Evolutionary conservation across 345 rosid species (phyloP), one percentile per base, ranked within the genome.

Genomic region (Linum tenue): DNA sequence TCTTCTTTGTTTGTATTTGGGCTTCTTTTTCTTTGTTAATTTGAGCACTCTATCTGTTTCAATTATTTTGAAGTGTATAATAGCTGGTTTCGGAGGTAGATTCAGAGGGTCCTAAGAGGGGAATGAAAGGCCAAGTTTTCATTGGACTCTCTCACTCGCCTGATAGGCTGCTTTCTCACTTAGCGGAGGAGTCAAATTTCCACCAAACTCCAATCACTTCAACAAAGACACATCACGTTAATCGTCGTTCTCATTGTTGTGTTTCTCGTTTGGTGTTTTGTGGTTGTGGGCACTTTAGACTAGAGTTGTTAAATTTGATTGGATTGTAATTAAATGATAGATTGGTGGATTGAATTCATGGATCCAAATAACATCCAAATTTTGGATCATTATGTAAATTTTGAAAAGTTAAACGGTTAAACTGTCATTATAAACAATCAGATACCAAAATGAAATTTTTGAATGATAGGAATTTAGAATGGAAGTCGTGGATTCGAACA

Each of bases 21-120:
- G 31, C 31, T 22, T 22, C 31, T 22, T 22, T 22, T 22, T 22
- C 31, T 22, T 22, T 22, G 31, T 22, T 22, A 22, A 22, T 22
- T 22, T 22, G 31, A 22, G 31, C 31, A 22, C 31, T 22, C 1
- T 22, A 22, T 31, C 37, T 10, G 38, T 11, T 37, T 57, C 5
- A 22, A 37, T 2, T n/a, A 37, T 40, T 14, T 7, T 10, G 17
- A 70, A 55, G 14, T 61, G 79, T 60, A 75, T 60, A 16, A 8
- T 2, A 2, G 17, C 72, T 59, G 0, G 3, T 60, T 64, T 71
- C 16, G 15, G 2, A 56, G 37, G 70, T 64, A 71, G 41, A 64
- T 75, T 75, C 75, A 64, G 0, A 55, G 31, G 11, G 12, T 35
- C 7, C 15, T 6, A 22, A 2, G 31, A 3, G 39, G 35, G 14